Evolutionary conservation across 345 rosid genomes (phyloP), one percentile per base, ranked within the genome.

Genomic region (Capsella bursapastoris): DNA sequence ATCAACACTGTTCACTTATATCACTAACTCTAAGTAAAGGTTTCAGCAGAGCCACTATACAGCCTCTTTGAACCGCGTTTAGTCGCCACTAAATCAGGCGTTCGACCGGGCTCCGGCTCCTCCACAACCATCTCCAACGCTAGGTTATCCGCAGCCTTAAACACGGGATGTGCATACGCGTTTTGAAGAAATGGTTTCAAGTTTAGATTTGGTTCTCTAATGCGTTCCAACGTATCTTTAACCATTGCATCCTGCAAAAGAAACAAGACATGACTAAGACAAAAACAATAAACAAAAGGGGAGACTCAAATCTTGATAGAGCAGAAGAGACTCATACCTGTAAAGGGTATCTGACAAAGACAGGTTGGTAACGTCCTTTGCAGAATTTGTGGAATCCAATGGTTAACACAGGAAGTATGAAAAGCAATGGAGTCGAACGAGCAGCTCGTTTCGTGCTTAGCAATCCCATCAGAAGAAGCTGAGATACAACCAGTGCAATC

Each of bases 371-470:
- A 9, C 97, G 93, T 41, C 87, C 96, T 80, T 86, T 89, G 80
- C 97, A 95, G 85, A 88, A 90, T 60, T 53, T 58, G 59, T 95
- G 97, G 82, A 95, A 95, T 79, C 91, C 87, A 40, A 90, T 78
- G 53, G 99, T 95, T 43, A 91, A 61, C 7, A 91, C 71, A 2
- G 97, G 97, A 62, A 95, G 97, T 2, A 86, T 70, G 43, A 95
- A 83, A 8, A 95, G 92, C 89, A 92, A 73, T 8, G 97, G 99
- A 57, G 99, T 92, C 28, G 99, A 95, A 57, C 93, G 93, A 64
- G 99, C 79, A 22, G 99, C 97, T 13, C 25, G 74, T 76, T 92
- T 95, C 5, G 97, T 90, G 85, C 96, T 94, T 37, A 94, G 77
- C 61, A 94, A 73, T 43, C 96, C 97, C 96, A 94, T 79, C 7